Evolutionary conservation across 1,139 yeast genomes (phyloP).

Genomic region (Yamadazyma atmosphaerica): DNA sequence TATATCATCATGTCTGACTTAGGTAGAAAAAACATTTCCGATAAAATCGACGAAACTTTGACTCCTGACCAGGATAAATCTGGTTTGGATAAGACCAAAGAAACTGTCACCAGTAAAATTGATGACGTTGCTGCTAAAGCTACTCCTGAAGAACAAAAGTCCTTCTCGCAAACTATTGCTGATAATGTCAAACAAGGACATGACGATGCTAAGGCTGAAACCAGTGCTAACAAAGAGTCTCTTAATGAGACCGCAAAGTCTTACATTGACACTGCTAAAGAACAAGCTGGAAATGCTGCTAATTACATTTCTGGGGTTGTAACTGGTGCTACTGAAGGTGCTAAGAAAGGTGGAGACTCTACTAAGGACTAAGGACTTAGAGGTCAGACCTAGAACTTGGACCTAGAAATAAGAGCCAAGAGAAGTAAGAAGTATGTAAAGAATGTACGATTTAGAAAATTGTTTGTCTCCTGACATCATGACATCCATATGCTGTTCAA

Average conservation of each 20-base stretch:
- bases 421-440: no score
- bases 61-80: constrained; percentile 77
- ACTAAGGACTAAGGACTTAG: constrained; percentile 1
- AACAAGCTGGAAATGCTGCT: constrained; percentile 59
- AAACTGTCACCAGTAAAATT: constrained; percentile 60
- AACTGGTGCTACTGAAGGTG: constrained; percentile 63
- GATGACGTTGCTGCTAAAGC: constrained; percentile 63
- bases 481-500: no score
- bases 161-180: constrained; percentile 62
- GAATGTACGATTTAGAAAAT: no score
- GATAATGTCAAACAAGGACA: constrained; percentile 54
- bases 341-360: constrained; percentile 44
- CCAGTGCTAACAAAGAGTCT: constrained; percentile 30
- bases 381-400: no score
- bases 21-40: constrained; percentile 75
- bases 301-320: constrained; percentile 58
- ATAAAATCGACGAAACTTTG: constrained; percentile 63
- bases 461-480: no score
- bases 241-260: constrained; percentile 58
- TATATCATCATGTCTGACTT: constrained; percentile 65
- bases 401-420: background rate
- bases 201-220: constrained; percentile 47
- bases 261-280: constrained; percentile 64
- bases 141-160: constrained; percentile 67
- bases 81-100: constrained; percentile 66